Conservation (phyloP, 1,139 yeast species). For the Diutina pseudorugosa region DNA sequence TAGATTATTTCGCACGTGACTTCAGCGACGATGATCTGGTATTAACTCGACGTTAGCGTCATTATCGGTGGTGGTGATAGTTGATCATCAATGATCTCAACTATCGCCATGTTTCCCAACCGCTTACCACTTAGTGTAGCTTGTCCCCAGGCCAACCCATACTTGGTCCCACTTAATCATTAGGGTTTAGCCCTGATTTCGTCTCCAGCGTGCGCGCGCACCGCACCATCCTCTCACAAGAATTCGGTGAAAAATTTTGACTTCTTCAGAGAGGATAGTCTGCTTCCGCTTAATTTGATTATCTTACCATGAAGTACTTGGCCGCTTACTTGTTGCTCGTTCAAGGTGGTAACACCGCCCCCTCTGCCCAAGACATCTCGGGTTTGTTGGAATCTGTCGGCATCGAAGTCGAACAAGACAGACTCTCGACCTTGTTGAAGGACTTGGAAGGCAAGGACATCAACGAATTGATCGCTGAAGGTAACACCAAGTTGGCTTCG, state of each 20-base stretch:
- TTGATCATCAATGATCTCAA: background rate
- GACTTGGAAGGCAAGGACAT: conserved; percentile 71
- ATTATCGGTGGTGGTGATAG: background rate
- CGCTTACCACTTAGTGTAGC: background rate
- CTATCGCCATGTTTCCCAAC: background rate
- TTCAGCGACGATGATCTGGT: background rate
- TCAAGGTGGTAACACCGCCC: conserved; percentile 75
- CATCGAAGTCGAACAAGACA: conserved; percentile 67
- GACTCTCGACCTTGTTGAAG: conserved; percentile 51
- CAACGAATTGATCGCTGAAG: conserved; percentile 66
- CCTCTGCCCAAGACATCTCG: conserved; percentile 64
- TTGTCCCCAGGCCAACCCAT: background rate
- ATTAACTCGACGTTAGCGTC: background rate
- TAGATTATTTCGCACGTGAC: background rate
- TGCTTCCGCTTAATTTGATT: conserved; percentile 15
- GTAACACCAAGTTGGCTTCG: conserved; percentile 71
- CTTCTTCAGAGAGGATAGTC: conserved; percentile 18
- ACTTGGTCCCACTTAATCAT: background rate
- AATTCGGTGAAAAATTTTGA: background rate
- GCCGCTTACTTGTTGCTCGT: conserved; percentile 84
- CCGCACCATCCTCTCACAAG: background rate
- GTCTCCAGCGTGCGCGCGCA: background rate
- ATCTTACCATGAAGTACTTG: conserved; percentile 61
- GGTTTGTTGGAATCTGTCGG: conserved; percentile 66
- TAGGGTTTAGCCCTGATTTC: background rate